A percentile compares a stretch with the other conserved stretches of the same genome.
These are phyloP conservation scores for Spathaspora hagerdaliae DNA, from an alignment of 805 yeast species.

Conservation along the genomic window DNA sequence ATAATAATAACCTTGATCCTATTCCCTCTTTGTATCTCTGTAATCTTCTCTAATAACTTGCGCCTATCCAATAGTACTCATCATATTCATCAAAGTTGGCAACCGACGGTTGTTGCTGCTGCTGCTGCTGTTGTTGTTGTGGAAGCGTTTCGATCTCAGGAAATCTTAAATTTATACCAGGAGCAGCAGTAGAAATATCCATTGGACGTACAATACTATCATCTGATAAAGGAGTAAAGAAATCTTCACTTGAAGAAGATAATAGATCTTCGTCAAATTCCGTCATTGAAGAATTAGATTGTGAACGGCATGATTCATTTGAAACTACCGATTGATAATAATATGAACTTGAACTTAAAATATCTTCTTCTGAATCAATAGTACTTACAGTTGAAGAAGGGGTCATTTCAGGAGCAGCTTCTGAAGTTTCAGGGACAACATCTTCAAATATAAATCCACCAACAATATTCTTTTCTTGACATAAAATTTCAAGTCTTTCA, in stretches of 20 bases:
- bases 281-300: constrained; percentile 8
- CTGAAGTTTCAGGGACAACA: background rate
- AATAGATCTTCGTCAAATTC: background rate
- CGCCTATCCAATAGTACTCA: constrained; percentile 18
- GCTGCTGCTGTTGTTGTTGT: background rate
- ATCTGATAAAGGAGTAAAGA: constrained; percentile 17
- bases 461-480: constrained; percentile 56
- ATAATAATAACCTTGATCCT: background rate
- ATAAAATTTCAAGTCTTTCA: constrained; percentile 49
- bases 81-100: constrained; percentile 12
- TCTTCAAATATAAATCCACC: constrained; percentile 51
- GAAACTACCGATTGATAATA: constrained; percentile 7
- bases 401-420: background rate
- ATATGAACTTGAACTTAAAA: constrained; percentile 19
- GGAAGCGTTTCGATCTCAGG: background rate
- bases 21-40: background rate
- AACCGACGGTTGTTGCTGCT: constrained; percentile 1
- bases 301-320: constrained; percentile 7
- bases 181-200: background rate
- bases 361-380: constrained; percentile 10
- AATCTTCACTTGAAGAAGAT: background rate
- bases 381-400: background rate
- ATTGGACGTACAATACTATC: constrained; percentile 14
- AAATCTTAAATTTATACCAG: background rate
- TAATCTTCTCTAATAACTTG: constrained; percentile 1